Evolutionary conservation across 1,139 yeast genomes (phyloP).

Genomic region (Blastobotrys ciferrii): DNA sequence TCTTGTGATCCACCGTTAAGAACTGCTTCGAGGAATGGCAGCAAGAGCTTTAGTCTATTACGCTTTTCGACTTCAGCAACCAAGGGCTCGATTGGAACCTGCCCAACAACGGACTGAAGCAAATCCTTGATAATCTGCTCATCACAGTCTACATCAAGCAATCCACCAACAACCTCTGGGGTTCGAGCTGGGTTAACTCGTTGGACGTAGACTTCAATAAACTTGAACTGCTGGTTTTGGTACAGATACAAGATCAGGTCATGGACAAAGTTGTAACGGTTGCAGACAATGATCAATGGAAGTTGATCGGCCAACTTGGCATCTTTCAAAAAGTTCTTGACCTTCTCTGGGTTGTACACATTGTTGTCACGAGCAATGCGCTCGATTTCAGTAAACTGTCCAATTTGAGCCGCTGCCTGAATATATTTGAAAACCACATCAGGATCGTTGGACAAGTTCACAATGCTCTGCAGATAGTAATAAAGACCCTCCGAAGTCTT

Average conservation of each 20-base stretch:
- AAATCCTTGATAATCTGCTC: constrained; percentile 80
- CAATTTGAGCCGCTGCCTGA: constrained; percentile 87
- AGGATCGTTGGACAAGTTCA: constrained; percentile 88
- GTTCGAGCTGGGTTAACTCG: constrained; percentile 94
- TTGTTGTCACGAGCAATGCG: constrained; percentile 92
- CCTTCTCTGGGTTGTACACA: constrained; percentile 95
- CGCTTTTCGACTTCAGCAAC: constrained; percentile 95
- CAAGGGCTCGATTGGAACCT: constrained; percentile 86
- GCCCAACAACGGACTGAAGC: constrained; percentile 84
- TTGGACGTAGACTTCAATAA: constrained; percentile 95
- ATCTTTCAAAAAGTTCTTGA: constrained; percentile 93
- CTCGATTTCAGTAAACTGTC: constrained; percentile 92
- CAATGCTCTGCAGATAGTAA: constrained; percentile 89
- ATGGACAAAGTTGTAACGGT: constrained; percentile 86
- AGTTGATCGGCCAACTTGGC: constrained; percentile 91
- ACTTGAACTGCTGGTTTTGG: constrained; percentile 92
- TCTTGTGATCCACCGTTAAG: constrained; percentile 86
- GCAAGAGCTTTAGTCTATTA: constrained; percentile 83
- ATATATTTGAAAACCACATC: constrained; percentile 95
- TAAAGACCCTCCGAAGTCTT: constrained; percentile 91
- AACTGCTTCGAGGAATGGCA: constrained; percentile 91
- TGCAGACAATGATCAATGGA: constrained; percentile 95
- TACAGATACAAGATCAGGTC: constrained; percentile 89
- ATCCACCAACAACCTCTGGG: constrained; percentile 94
- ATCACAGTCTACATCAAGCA: constrained; percentile 95